phyloP scores from a whole-genome alignment of 2,329 filamentous ascomycete genomes.

The Ilyonectria mors-panacis region DNA sequence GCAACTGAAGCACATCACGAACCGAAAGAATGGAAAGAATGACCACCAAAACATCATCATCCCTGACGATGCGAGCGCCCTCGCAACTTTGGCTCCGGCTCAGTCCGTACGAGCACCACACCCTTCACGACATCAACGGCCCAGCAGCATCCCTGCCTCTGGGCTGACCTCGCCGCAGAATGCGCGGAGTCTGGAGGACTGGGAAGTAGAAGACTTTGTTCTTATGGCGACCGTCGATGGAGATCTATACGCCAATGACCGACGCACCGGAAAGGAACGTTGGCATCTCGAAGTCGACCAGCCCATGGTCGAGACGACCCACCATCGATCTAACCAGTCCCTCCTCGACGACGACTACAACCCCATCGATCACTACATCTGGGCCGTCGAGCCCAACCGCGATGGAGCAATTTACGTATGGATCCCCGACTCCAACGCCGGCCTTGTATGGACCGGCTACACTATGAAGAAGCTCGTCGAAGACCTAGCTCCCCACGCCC shows the following conservation, averaged over 20 bases:
- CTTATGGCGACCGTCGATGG: conserved; percentile 99
- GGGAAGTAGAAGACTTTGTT: conserved; percentile 99
- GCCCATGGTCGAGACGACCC: conserved; percentile 91
- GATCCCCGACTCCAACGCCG: conserved; percentile 73
- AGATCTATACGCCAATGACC: conserved; percentile 91
- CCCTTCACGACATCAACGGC: conserved; percentile 73
- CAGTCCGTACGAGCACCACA: conserved; percentile 93
- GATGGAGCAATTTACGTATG: conserved; percentile 92
- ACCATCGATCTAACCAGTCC: conserved; percentile 80
- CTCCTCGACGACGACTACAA: conserved; percentile 71
- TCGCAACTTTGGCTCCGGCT: conserved; percentile 98
- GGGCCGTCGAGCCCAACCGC: conserved; percentile 93
- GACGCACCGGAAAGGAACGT: conserved; percentile 85
- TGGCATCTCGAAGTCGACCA: conserved; percentile 90
- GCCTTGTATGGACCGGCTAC: conserved; percentile 76
- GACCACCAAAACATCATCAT: conserved; percentile 53
- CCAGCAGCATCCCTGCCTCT: conserved; percentile 71
- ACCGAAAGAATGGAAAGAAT: conserved; percentile 52
- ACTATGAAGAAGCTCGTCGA: conserved; percentile 93
- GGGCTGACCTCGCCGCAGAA: conserved; percentile 85
- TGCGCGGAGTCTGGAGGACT: conserved; percentile 98
- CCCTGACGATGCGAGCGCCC: conserved; percentile 88
- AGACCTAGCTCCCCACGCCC: conserved; percentile 82
- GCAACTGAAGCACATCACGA: conserved; percentile 41
- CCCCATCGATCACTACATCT: conserved; percentile 87